Conservation (phyloP, 306 rosid species). For the Quercus gilva region DNA sequence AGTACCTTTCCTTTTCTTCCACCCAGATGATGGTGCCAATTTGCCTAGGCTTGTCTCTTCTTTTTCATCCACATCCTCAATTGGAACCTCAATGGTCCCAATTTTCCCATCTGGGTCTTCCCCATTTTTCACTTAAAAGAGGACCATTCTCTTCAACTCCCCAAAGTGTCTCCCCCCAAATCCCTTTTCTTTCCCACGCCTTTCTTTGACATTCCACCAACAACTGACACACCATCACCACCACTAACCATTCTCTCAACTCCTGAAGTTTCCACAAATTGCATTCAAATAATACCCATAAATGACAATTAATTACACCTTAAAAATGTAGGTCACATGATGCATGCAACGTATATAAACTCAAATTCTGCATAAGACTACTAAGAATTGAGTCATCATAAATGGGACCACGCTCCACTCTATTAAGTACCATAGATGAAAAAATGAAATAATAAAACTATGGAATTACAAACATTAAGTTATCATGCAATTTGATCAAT, state of each 20-base stretch:
- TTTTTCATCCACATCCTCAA: constrained; percentile 21
- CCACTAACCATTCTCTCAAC: constrained; percentile 13
- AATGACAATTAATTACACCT: no score
- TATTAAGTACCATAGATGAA: no score
- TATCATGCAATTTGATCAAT: no score
- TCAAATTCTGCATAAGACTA: no score
- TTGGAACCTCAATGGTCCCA: constrained; percentile 35
- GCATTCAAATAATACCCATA: no score
- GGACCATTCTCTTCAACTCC: constrained; percentile 10
- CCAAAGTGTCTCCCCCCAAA: neutral
- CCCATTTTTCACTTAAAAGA: constrained; percentile 12
- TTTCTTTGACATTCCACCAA: neutral
- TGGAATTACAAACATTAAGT: no score
- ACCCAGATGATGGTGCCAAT: constrained; percentile 17
- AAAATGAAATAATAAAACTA: no score
- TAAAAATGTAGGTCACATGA: no score
- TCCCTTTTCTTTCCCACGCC: neutral
- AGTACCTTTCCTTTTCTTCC: constrained; percentile 39
- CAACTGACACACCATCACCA: neutral
- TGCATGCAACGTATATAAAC: no score
- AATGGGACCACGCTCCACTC: no score
- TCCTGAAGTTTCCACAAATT: constrained; percentile 4
- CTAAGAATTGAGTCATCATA: no score
- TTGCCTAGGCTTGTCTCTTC: constrained; percentile 25
- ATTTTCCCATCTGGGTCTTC: constrained; percentile 15